A percentile compares a stretch with the other conserved stretches of the same genome.
Evolutionary conservation across 2,329 filamentous ascomycete genomes (phyloP).

Genomic region (Onygenales sp.): DNA sequence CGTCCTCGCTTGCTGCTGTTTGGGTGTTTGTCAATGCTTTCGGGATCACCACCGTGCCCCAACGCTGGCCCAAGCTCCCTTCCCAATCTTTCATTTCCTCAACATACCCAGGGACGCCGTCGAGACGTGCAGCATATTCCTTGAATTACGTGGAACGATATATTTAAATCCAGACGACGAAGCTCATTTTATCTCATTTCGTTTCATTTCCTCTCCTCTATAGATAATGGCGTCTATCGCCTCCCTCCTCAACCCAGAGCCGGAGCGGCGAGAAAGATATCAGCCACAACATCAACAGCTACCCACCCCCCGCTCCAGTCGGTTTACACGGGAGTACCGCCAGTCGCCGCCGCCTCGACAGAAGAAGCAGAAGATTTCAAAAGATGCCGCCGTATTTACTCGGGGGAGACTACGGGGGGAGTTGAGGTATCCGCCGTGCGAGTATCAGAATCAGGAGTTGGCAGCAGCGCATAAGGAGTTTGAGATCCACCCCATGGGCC

Average conservation of each 20-base stretch:
- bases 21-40: conserved; percentile 1
- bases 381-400: conserved; percentile 54
- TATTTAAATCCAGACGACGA: conserved; percentile 1
- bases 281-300: conserved; percentile 15
- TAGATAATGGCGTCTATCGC: conserved; percentile 52
- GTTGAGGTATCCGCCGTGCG: conserved; percentile 65
- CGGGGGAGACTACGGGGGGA: conserved; percentile 55
- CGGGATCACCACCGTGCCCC: neutral
- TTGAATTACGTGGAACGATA: neutral
- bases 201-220: neutral
- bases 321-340: conserved; percentile 32
- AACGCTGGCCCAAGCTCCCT: neutral
- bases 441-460: conserved; percentile 52
- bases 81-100: conserved; percentile 3
- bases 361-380: conserved; percentile 50
- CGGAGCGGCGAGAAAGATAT: conserved; percentile 27
- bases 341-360: conserved; percentile 14
- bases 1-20: conserved; percentile 4
- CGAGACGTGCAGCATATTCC: conserved; percentile 3
- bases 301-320: conserved; percentile 31
- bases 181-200: neutral
- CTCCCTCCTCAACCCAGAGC: conserved; percentile 56
- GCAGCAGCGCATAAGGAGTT: conserved; percentile 52
- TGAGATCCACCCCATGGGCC: conserved; percentile 54
- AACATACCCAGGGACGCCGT: neutral